These are phyloP conservation scores for Rhytidiadelphus loreus DNA, from an alignment of 225 moss, liverwort and hornwort genomes.

Conservation along the genomic window DNA sequence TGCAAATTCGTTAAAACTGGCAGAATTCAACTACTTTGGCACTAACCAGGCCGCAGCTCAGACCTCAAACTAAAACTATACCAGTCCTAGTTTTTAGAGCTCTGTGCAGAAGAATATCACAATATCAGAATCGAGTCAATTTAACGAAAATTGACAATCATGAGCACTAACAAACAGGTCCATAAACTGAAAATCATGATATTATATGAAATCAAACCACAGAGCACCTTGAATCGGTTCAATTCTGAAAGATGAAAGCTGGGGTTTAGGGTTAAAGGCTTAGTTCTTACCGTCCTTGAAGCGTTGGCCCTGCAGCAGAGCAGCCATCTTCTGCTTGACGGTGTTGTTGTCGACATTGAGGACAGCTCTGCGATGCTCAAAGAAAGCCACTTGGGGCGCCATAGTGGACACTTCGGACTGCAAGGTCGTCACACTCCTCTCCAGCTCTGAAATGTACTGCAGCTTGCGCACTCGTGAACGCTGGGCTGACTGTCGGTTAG, in stretches of 20 bases:
- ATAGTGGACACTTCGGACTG: conserved; percentile 52
- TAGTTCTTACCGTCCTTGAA: conserved; percentile 42
- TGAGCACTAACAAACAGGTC: neutral
- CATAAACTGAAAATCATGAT: neutral
- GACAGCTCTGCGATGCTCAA: conserved; percentile 46
- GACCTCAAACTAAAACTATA: neutral
- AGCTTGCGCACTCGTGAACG: conserved; percentile 74
- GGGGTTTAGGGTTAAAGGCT: neutral
- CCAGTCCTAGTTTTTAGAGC: neutral
- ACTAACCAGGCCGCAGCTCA: neutral
- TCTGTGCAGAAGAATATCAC: neutral
- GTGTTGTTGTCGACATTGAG: conserved; percentile 59
- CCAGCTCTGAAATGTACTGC: conserved; percentile 90
- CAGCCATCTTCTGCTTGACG: conserved; percentile 57
- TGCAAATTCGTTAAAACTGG: neutral
- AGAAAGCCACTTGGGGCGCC: conserved; percentile 53
- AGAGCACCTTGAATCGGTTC: neutral
- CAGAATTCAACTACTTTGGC: neutral
- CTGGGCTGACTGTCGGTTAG: conserved; percentile 71
- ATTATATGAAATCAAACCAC: neutral
- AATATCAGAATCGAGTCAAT: neutral
- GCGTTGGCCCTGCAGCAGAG: conserved; percentile 42
- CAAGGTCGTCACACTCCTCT: conserved; percentile 70
- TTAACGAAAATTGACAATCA: neutral
- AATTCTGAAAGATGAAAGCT: neutral